A percentile compares a stretch with the other conserved stretches of the same genome.
Evolutionary conservation across 1,284 basidiomycete genomes (phyloP).

Genomic region (Ustilago loliicola): DNA sequence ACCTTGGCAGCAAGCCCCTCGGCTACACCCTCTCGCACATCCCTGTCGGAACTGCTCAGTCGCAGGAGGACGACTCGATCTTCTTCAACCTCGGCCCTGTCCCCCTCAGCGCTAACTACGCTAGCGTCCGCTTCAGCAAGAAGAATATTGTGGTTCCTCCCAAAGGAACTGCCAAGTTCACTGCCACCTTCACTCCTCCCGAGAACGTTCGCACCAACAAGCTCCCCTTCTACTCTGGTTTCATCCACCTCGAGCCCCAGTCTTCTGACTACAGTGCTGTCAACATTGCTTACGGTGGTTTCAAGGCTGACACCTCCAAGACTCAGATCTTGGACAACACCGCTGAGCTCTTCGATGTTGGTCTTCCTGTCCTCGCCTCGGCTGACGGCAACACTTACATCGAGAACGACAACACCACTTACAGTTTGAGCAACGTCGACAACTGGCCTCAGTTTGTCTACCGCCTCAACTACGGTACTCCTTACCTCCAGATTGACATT

Average conservation of each 20-base stretch:
- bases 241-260: constrained; percentile 73
- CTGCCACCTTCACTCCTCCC: constrained; percentile 72
- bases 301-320: constrained; percentile 41
- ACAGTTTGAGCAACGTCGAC: constrained; percentile 36
- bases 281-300: constrained; percentile 55
- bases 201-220: constrained; percentile 72
- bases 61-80: constrained; percentile 51
- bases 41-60: constrained; percentile 68
- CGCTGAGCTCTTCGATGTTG: constrained; percentile 42
- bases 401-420: constrained; percentile 34
- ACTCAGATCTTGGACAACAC: constrained; percentile 54
- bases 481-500: constrained; percentile 43
- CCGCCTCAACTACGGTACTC: constrained; percentile 50
- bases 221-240: constrained; percentile 77
- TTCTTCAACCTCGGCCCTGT: constrained; percentile 73
- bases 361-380: constrained; percentile 43
- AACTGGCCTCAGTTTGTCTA: constrained; percentile 48
- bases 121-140: constrained; percentile 72
- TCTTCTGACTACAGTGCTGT: constrained; percentile 32
- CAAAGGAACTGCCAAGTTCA: constrained; percentile 67
- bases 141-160: constrained; percentile 70
- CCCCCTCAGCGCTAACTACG: constrained; percentile 73
- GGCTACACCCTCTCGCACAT: constrained; percentile 61
- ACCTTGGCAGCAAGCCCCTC: constrained; percentile 54
- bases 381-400: constrained; percentile 39